Evolutionary conservation across 345 rosid species (phyloP).

Genomic region (Syzygium jambos): DNA sequence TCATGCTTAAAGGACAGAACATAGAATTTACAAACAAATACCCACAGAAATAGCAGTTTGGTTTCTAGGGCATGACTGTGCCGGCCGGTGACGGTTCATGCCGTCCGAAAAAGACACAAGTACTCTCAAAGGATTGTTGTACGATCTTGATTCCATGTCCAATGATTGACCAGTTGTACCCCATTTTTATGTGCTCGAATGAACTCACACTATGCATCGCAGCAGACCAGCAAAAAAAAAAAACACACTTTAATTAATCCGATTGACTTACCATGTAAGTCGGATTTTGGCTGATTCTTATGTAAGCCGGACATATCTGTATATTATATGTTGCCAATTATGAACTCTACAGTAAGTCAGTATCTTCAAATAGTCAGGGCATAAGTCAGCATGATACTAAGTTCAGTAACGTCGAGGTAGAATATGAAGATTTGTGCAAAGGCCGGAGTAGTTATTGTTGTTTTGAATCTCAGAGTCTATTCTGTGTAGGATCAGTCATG

Average conservation of each 20-base stretch:
- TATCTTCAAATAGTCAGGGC: not conserved
- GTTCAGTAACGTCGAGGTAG: not conserved
- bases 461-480: not conserved
- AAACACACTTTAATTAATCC: not conserved
- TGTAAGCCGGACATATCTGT: not conserved
- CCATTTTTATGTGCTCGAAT: not conserved
- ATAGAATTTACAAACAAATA: not conserved
- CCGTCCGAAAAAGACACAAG: not conserved
- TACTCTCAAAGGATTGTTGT: not conserved
- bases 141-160: not conserved
- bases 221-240: not conserved
- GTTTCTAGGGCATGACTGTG: not conserved
- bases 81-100: not conserved
- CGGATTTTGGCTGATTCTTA: not conserved
- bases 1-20: not conserved
- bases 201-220: not conserved
- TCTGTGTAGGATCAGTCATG: not conserved
- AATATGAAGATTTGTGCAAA: not conserved
- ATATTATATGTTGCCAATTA: not conserved
- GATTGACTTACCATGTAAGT: not conserved
- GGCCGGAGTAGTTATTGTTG: not conserved
- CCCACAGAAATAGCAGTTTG: not conserved
- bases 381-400: not conserved
- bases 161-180: not conserved
- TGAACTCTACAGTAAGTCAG: not conserved